Base-by-base conservation (phyloP, 805 yeast genomes). In the Kodamaea laetipori region DNA sequence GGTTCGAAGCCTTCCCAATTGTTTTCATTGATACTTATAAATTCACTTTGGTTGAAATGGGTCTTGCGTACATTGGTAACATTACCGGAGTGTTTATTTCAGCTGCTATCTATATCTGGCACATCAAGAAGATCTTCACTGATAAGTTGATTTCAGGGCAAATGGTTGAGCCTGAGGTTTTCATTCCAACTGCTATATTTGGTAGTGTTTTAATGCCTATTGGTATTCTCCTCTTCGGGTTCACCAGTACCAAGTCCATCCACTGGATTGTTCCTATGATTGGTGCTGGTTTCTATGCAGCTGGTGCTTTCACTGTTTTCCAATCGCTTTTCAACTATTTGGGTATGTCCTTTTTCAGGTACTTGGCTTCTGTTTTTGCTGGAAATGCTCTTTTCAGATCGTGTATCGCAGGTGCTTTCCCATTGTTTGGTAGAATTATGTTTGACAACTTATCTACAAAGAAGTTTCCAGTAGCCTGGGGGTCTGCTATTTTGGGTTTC, bases 1-100 rank as follows among this genome's bases (percentile, higher is more conserved):
- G 77, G 67, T 78, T 81, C 52, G 86, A 82, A 58, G 80, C 79
- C 4, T 78, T 78, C 61, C 86, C 87, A 7, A 64, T 80, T 27
- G 80, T 77, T 2, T 82, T 74, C 31, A 11, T 36, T 16, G 75
- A 68, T 2, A 53, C 67, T 16, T 67, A 77, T 49, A 54, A 66
- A 24, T 81, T 81, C 58, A 69, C 77, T 3, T 52, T 68, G 17
- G 67, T 78, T 24, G 78, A 74, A 41, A 43, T 58, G 49, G 81
- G 84, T 13, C 59, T 68, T 2, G 60, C 82, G 0, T 82, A 69
- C 58, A 36, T 77, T 31, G 67, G 78, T 11, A 59, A 75, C 28
- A 53, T 70, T 39, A 65, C 76, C 26, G 86, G 86, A 26, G 63
- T 70, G 26, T 15, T 57, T 3, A 15, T 42, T 13, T 56, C 53